phyloP scores from a whole-genome alignment of 169 alveolate species.

The Neospora caninum region DNA sequence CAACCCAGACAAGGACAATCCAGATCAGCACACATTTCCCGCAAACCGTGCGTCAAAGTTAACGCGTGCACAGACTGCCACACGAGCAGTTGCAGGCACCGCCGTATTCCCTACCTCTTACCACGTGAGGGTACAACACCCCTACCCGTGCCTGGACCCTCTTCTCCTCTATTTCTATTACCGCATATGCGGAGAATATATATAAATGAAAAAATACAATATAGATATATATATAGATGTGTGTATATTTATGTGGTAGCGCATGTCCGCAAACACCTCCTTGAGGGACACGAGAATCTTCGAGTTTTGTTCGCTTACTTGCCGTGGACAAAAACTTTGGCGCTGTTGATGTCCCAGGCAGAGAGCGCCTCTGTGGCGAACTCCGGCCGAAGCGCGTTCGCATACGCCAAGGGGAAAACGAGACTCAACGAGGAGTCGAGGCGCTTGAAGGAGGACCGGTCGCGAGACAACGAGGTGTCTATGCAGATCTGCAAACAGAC shows the following conservation, averaged over 20 bases:
- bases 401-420: conserved; percentile 32
- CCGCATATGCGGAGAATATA: too few species aligned
- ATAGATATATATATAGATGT: neutral
- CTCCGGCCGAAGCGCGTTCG: neutral
- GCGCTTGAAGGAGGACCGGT: conserved; percentile 35
- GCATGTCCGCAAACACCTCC: too few species aligned
- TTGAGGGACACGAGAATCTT: too few species aligned
- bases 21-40: neutral
- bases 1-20: neutral
- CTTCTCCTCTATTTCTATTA: too few species aligned
- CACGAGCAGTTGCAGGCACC: too few species aligned
- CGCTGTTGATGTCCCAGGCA: conserved; percentile 27
- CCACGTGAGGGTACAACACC: too few species aligned
- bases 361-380: neutral
- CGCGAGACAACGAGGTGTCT: neutral
- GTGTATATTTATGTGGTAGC: neutral
- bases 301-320: neutral
- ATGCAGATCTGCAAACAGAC: conserved; percentile 1
- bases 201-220: neutral
- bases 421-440: conserved; percentile 17
- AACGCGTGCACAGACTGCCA: too few species aligned
- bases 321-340: neutral
- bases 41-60: too few species aligned
- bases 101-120: too few species aligned
- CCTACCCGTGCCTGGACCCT: too few species aligned